Base-by-base conservation (phyloP, 768 basidiomycete genomes). In the Lactifluus pinguis region DNA sequence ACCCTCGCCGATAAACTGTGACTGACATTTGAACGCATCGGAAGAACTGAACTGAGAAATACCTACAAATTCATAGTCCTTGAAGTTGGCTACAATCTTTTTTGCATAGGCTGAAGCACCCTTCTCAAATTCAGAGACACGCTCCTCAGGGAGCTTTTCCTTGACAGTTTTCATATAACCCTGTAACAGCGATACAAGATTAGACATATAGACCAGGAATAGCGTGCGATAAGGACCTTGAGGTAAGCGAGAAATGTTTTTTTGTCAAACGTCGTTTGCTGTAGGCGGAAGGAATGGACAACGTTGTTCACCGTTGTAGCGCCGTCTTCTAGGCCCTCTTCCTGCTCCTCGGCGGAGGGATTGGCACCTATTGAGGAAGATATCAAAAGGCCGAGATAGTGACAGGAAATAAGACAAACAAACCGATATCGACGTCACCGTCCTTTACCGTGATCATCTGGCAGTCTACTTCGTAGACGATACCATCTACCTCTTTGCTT, bases 111-210 rank as follows among this genome's bases (percentile, higher is more conserved):
- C 75, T 53, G 73, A 66, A 13, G 95, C 97, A 21, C 79, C 84
- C 72, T 86, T 86, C 77, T 98, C 91, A 72, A 99, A 99, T 0
- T 72, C 80, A 2, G 75, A 72, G 32, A 94, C 86, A 7, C 80
- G 79, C 0, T 83, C 86, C 68, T 80, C 71, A 44, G 70, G 44
- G 49, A 98, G 79, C 52, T 87, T 69, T 2, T 68, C 70, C 77
- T 97, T 94, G 73, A 98, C 76, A 13, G 80, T 75, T 76, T 98
- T 98, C 95, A 98, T 95, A 80, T 99, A 99, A 14, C 76, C 83
- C 90, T 94, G 42, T 44, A 45, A 48, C 34, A 44, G 11, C 49
- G 51, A 55, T 25, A 53, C 13, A 42, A 38, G n/a, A 63, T 38
- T 38, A 62, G 51, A 56, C 17, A 45, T 49, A 3, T 21, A 38